phyloP scores from a whole-genome alignment of 129 eudicot genomes.

The Cynara cardunculus region DNA sequence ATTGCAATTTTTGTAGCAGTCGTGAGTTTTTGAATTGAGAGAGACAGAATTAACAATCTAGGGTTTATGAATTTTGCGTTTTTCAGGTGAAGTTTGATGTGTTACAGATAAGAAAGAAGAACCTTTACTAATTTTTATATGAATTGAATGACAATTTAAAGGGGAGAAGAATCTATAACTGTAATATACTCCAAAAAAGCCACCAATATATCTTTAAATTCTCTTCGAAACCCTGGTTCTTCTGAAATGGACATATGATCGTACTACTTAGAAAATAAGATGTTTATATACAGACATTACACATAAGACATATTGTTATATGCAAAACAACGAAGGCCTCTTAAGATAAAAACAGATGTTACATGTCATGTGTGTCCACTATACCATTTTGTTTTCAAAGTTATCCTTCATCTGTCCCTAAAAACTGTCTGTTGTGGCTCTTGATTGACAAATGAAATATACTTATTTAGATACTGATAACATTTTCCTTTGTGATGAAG shows the following conservation, averaged over 20 bases:
- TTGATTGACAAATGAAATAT: neutral
- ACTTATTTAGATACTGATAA: neutral
- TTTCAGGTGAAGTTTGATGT: neutral
- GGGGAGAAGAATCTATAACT: neutral
- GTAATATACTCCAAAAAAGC: neutral
- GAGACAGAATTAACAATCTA: neutral
- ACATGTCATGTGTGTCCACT: neutral
- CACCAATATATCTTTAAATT: neutral
- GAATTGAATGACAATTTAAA: neutral
- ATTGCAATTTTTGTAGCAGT: neutral
- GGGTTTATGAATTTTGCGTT: neutral
- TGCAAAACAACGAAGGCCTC: neutral
- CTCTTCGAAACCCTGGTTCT: neutral
- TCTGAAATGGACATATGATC: neutral
- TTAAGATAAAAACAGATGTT: neutral
- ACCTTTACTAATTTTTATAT: neutral
- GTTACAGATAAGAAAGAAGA: neutral
- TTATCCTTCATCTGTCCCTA: neutral
- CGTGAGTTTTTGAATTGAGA: neutral
- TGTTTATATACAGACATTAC: neutral
- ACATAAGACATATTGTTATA: neutral
- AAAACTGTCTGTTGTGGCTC: neutral
- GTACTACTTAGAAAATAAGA: neutral
- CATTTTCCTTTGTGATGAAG: neutral
- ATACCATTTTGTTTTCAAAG: neutral